Percentiles rank a stretch among this genome's conserved stretches.
Conservation (phyloP, 1,284 basidiomycete species). For the Naganishia albida region DNA sequence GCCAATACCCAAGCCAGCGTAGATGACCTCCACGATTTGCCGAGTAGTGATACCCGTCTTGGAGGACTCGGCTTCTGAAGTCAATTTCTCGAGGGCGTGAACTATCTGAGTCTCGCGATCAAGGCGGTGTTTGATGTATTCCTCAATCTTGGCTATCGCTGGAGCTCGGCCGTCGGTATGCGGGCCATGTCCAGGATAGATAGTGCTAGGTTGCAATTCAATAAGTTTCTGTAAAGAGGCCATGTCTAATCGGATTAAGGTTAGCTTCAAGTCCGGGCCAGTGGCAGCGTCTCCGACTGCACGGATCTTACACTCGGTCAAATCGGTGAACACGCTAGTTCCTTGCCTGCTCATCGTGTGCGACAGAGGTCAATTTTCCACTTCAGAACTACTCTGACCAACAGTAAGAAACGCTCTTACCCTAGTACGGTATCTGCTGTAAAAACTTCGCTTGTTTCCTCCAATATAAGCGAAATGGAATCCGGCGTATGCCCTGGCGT, state of each 20-base stretch:
- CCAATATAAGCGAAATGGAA: constrained; percentile 17
- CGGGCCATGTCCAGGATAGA: constrained; percentile 29
- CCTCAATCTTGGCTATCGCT: constrained; percentile 18
- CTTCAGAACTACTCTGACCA: neutral
- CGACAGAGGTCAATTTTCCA: neutral
- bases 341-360: constrained; percentile 2
- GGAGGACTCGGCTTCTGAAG: neutral
- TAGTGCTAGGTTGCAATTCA: neutral
- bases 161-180: constrained; percentile 6
- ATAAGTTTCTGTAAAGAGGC: constrained; percentile 5
- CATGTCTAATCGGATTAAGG: constrained; percentile 14
- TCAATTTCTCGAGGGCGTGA: neutral
- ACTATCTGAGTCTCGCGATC: constrained; percentile 28
- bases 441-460: constrained; percentile 27
- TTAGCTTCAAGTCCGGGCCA: too few species aligned
- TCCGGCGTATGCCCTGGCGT: constrained; percentile 32
- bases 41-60: neutral
- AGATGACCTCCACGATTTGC: constrained; percentile 27
- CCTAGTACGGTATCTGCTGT: constrained; percentile 27
- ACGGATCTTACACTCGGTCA: constrained; percentile 17
- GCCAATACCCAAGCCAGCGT: constrained; percentile 15
- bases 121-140: constrained; percentile 31
- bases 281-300: neutral
- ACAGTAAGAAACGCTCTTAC: neutral
- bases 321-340: constrained; percentile 27